These are phyloP conservation scores for Eucalyptus marginata DNA, from an alignment of 345 rosid species.

Conservation along the genomic window DNA sequence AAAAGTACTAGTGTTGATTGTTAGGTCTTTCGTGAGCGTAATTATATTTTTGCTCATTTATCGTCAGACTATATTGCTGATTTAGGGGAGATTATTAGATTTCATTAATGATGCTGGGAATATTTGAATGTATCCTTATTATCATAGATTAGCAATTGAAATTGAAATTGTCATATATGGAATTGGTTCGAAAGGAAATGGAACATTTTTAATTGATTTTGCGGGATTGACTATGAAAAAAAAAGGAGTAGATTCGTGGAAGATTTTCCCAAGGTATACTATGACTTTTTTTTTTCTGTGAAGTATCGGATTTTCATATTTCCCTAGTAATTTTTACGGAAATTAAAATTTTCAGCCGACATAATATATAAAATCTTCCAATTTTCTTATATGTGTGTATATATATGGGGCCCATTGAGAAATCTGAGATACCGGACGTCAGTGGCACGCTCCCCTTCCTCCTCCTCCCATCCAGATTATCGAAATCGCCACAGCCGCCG, in stretches of 20 bases:
- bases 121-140: not conserved
- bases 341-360: not conserved
- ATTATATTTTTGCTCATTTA: not conserved
- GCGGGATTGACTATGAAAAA: not conserved
- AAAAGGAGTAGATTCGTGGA: not conserved
- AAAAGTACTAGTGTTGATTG: not conserved
- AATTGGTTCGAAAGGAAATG: not conserved
- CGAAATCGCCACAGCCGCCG: too few species aligned
- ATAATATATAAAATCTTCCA: not conserved
- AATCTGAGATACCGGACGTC: not conserved
- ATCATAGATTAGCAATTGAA: not conserved
- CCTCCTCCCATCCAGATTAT: too few species aligned
- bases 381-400: too few species aligned
- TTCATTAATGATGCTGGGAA: not conserved
- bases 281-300: not conserved
- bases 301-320: not conserved
- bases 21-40: not conserved
- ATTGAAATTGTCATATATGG: not conserved
- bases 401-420: not conserved
- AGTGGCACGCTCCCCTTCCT: accelerated
- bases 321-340: not conserved
- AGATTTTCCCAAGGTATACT: not conserved
- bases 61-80: not conserved
- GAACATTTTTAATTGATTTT: not conserved
- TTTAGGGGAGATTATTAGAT: not conserved